These are phyloP conservation scores for Monosporozyma yasuniensis DNA, from an alignment of 805 yeast species.

Conservation along the genomic window DNA sequence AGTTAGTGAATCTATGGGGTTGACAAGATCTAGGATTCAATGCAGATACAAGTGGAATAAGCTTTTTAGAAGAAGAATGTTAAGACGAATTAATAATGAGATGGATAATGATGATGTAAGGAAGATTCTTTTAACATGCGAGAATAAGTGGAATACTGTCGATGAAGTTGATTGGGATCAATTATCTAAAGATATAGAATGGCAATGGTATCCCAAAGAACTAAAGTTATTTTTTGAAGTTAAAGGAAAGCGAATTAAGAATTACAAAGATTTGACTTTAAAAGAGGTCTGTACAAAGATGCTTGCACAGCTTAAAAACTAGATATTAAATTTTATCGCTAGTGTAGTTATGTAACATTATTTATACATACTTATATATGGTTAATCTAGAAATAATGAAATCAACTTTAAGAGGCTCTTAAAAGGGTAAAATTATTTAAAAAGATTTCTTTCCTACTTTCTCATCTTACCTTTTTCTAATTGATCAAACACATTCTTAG, in stretches of 20 bases:
- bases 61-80: conserved; percentile 40
- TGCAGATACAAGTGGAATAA: conserved; percentile 91
- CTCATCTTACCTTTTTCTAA: conserved; percentile 6
- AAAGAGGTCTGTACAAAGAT: conserved; percentile 22
- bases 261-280: conserved; percentile 33
- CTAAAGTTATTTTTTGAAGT: conserved; percentile 50
- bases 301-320: conserved; percentile 32
- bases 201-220: conserved; percentile 51
- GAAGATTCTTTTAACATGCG: conserved; percentile 37
- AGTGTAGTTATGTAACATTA: background rate
- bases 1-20: conserved; percentile 78
- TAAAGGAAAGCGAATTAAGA: conserved; percentile 43
- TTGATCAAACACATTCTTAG: conserved; percentile 38
- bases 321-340: conserved; percentile 14
- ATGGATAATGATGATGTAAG: conserved; percentile 37
- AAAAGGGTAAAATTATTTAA: background rate
- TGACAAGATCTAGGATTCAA: conserved; percentile 76
- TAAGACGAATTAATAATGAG: conserved; percentile 2
- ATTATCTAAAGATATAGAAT: conserved; percentile 38
- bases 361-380: background rate
- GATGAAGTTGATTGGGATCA: conserved; percentile 46
- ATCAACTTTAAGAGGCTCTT: background rate
- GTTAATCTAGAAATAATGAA: background rate
- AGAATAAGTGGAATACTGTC: conserved; percentile 34
- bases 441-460: background rate